Evolutionary conservation across 495 filamentous ascomycete species (phyloP).

Genomic region (Chaetomium cochliodes): DNA sequence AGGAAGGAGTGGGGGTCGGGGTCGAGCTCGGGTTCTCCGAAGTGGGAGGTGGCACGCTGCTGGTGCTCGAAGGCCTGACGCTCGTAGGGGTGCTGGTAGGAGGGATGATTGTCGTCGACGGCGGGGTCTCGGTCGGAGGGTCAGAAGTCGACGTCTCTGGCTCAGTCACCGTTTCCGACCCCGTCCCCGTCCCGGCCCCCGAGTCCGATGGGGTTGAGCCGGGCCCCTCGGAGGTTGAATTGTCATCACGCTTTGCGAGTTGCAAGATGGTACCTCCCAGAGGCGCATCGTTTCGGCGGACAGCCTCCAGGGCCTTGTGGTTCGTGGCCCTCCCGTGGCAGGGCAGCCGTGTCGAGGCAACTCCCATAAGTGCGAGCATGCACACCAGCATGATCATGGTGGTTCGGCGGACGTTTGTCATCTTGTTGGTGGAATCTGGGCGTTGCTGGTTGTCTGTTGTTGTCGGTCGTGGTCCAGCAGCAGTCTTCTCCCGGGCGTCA

Average conservation of each 20-base stretch:
- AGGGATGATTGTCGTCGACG: neutral
- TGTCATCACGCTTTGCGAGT: conserved; percentile 43
- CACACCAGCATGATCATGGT: conserved; percentile 35
- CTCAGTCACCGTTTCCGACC: neutral
- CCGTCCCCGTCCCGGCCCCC: neutral
- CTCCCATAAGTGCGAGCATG: conserved; percentile 33
- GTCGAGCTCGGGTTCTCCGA: neutral
- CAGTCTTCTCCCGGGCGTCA: conserved; percentile 19
- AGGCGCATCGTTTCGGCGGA: conserved; percentile 33
- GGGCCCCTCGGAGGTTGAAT: conserved; percentile 16
- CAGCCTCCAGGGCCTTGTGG: conserved; percentile 35
- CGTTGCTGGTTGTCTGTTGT: conserved; percentile 13
- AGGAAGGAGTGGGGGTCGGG: conserved; percentile 1
- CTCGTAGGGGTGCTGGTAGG: conserved; percentile 3
- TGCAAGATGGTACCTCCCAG: conserved; percentile 39
- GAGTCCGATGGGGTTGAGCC: neutral
- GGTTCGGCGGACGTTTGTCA: conserved; percentile 28
- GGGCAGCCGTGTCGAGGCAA: conserved; percentile 30
- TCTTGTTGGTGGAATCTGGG: conserved; percentile 21
- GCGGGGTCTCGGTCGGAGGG: neutral
- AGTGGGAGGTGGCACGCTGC: conserved; percentile 2
- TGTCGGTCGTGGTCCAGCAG: conserved; percentile 6
- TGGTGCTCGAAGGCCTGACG: neutral
- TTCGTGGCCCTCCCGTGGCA: conserved; percentile 25
- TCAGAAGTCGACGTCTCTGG: neutral